Evolutionary conservation across 108 stramenopile species (phyloP).

Genomic region (Craspedostauros australis): DNA sequence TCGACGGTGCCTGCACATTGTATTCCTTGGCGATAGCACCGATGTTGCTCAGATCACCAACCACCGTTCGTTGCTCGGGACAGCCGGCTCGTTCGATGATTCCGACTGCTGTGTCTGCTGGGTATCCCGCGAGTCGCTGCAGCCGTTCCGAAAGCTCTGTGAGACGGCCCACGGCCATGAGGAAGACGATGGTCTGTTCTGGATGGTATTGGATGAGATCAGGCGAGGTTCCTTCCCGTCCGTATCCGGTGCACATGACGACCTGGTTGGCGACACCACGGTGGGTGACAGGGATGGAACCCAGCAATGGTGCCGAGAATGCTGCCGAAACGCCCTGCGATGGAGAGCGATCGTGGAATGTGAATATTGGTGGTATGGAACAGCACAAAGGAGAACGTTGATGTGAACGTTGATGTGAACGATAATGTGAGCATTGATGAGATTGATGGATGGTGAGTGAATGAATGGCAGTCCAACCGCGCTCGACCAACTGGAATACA

Average conservation of each 20-base stretch:
- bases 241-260: slow-evolving; percentile 90
- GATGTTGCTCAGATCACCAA: slow-evolving; percentile 72
- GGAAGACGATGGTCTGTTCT: slow-evolving; percentile 85
- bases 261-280: slow-evolving; percentile 93
- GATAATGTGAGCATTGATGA: background rate
- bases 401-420: background rate
- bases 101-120: slow-evolving; percentile 66
- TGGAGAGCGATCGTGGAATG: background rate
- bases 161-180: slow-evolving; percentile 86
- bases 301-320: slow-evolving; percentile 92
- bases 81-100: slow-evolving; percentile 83
- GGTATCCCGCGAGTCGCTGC: slow-evolving; percentile 58
- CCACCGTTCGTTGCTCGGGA: slow-evolving; percentile 75
- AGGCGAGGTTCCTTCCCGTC: slow-evolving; percentile 71
- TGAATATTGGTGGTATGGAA: background rate
- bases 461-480: background rate
- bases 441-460: background rate
- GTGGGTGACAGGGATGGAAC: slow-evolving; percentile 94
- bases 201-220: slow-evolving; percentile 79
- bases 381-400: background rate
- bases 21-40: slow-evolving; percentile 69
- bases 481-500: too few species aligned
- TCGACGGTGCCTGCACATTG: slow-evolving; percentile 72
- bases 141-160: slow-evolving; percentile 50
- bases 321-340: slow-evolving; percentile 87